Evolutionary conservation across 2,329 filamentous ascomycete genomes (phyloP), one percentile per base, ranked within the genome.

Genomic region (Paecilomyces niveus): DNA sequence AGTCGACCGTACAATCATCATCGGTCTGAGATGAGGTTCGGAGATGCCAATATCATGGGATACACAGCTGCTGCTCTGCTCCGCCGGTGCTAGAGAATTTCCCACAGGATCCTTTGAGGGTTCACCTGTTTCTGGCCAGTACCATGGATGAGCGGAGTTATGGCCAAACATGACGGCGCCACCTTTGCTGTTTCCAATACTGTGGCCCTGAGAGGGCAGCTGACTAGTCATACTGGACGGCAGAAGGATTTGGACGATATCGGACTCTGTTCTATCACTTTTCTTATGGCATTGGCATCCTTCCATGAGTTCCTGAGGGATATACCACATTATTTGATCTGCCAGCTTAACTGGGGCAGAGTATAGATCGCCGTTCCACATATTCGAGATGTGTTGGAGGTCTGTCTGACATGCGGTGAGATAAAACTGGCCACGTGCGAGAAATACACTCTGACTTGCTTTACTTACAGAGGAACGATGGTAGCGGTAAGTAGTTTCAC

Each of bases 381-480:
- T 26, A 3, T 26, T 26, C 24, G 24, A 26, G 24, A 26, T 26
- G 3, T 26, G 24, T 5, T 26, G 24, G 24, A 26, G 24, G 24
- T 26, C 24, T 26, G 24, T 26, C 24, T 3, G 24, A 26, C 24
- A 26, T 26, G 24, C 68, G 0, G 69, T 69, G 3, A 75, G 64
- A 54, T 70, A 73, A 35, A 67, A 70, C 39, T 62, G 63, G 26
- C 26, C 26, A 15, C 13, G 35, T n/a, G n/a, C 35, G 35, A 39
- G 26, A 29, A 29, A 39, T 15, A 7, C 35, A 39, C 13, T 39
- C 13, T 18, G n/a, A 4, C n/a, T n/a, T 39, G n/a, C 35, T 39
- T 39, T 39, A 39, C 35, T 39, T 39, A 39, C 35, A 39, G 35
- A n/a, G 11, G 13, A 39, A 15, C n/a, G 35, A 39, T 39, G 35